Conservation (phyloP, 1,284 basidiomycete genomes). For the Pterula multifida region DNA sequence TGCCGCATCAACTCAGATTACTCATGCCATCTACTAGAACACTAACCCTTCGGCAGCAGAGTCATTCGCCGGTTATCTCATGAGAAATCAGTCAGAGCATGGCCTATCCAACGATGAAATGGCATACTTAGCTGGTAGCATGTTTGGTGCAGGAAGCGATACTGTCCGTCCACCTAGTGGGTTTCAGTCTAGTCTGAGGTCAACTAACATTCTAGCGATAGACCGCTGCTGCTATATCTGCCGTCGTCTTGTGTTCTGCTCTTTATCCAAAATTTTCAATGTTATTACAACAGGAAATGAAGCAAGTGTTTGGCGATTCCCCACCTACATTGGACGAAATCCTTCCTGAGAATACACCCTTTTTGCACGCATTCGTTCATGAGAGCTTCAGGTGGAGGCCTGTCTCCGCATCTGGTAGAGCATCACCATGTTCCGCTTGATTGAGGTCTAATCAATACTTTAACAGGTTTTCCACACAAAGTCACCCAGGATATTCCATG, state of each 20-base stretch:
- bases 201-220: too few species aligned
- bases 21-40: conserved; percentile 12
- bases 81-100: conserved; percentile 38
- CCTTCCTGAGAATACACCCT: neutral
- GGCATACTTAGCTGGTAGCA: conserved; percentile 46
- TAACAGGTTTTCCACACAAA: conserved; percentile 37
- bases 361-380: neutral
- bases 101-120: conserved; percentile 40
- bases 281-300: conserved; percentile 48
- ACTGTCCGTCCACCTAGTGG: conserved; percentile 23
- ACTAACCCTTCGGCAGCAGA: conserved; percentile 22
- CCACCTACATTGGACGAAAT: conserved; percentile 12
- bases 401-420: neutral
- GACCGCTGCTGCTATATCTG: conserved; percentile 44
- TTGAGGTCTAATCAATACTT: neutral
- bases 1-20: neutral
- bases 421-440: neutral
- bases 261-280: conserved; percentile 42
- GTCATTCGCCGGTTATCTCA: conserved; percentile 44
- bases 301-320: conserved; percentile 41
- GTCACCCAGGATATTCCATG: conserved; percentile 49
- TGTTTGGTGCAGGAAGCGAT: conserved; percentile 56
- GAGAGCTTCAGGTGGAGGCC: neutral
- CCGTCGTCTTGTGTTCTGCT: conserved; percentile 51
- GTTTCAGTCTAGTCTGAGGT: too few species aligned